Evolutionary conservation across 306 rosid genomes (phyloP).

Genomic region (Mimosa bimucronata): DNA sequence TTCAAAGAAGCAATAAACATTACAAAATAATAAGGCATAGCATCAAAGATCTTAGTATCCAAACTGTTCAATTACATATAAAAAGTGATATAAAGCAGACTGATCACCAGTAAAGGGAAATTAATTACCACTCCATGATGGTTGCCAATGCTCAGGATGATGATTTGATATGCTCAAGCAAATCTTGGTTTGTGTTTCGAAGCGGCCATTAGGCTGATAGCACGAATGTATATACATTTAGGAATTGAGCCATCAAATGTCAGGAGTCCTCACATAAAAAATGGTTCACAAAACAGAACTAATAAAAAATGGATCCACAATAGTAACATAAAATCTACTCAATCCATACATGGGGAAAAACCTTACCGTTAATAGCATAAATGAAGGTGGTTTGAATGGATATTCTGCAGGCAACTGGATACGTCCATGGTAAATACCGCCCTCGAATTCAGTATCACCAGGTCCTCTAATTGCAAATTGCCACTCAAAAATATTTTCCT

Average conservation of each 20-base stretch:
- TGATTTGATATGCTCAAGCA: constrained; percentile 98
- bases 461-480: constrained; percentile 80
- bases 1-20: neutral
- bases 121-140: constrained; percentile 90
- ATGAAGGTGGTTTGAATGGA: constrained; percentile 79
- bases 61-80: neutral
- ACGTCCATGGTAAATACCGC: constrained; percentile 78
- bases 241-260: constrained; percentile 12
- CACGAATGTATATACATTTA: constrained; percentile 33
- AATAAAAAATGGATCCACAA: neutral
- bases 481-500: constrained; percentile 96
- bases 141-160: constrained; percentile 99
- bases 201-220: constrained; percentile 91
- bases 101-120: constrained; percentile 1
- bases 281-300: constrained; percentile 3
- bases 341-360: neutral
- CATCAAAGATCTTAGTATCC: neutral
- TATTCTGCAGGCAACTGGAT: constrained; percentile 77
- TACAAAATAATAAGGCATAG: neutral
- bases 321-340: neutral
- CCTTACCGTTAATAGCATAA: constrained; percentile 76
- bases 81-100: neutral
- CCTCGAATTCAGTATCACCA: constrained; percentile 63
- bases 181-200: constrained; percentile 93
- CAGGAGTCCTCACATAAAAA: constrained; percentile 6